These are phyloP conservation scores for Xylaria intraflava DNA, from an alignment of 495 filamentous ascomycete species.

Conservation along the genomic window DNA sequence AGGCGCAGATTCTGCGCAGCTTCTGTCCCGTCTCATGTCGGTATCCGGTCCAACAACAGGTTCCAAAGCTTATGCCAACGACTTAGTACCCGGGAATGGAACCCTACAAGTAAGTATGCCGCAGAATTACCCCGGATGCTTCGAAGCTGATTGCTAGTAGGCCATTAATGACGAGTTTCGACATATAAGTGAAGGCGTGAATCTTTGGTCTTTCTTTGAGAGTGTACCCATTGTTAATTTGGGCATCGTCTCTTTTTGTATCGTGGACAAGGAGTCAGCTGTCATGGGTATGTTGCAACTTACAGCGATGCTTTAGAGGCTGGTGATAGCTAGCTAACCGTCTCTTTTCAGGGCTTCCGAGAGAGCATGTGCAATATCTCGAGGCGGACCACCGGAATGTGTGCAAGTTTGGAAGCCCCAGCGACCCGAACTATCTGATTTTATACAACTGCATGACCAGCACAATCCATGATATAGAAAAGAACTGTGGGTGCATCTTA, in stretches of 20 bases:
- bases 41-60: slow-evolving; percentile 5
- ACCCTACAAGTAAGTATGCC: slow-evolving; percentile 10
- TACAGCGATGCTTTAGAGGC: too few relatives aligned
- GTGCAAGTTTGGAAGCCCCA: slow-evolving; percentile 18
- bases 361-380: slow-evolving; percentile 32
- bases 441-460: slow-evolving; percentile 15
- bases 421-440: slow-evolving; percentile 20
- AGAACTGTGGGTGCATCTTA: slow-evolving; percentile 7
- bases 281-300: slow-evolving; percentile 20
- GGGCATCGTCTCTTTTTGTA: too few relatives aligned
- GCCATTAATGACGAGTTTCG: slow-evolving; percentile 44
- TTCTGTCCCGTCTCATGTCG: slow-evolving; percentile 4
- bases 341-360: slow-evolving; percentile 25
- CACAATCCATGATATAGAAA: slow-evolving; percentile 16
- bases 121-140: background rate
- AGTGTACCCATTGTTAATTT: slow-evolving; percentile 25
- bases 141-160: slow-evolving; percentile 18
- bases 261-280: slow-evolving; percentile 42
- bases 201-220: slow-evolving; percentile 45
- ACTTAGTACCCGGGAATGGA: slow-evolving; percentile 28
- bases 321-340: background rate
- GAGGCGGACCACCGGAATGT: slow-evolving; percentile 38
- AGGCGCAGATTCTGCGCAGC: slow-evolving; percentile 15
- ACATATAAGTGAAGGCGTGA: slow-evolving; percentile 24
- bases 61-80: slow-evolving; percentile 34